These are phyloP conservation scores for Xylariaceae sp. DNA, from an alignment of 2,329 filamentous ascomycete genomes.

Conservation along the genomic window DNA sequence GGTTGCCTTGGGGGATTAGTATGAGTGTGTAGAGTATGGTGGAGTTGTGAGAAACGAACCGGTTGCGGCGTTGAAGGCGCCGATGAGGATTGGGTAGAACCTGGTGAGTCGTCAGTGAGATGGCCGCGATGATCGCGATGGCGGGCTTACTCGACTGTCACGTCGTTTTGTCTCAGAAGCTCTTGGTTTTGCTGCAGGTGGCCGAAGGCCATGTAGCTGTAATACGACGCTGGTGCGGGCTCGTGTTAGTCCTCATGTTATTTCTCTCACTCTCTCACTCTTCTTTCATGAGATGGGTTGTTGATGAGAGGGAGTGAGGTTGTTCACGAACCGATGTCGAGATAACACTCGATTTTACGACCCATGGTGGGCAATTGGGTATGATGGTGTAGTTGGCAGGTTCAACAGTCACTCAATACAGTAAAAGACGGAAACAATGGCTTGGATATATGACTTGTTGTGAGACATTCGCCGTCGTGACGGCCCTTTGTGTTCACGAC, in stretches of 20 bases:
- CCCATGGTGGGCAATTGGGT: constrained; percentile 42
- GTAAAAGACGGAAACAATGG: not conserved
- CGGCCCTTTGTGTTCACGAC: too few relatives aligned
- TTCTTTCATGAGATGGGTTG: too few relatives aligned
- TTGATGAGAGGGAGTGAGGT: too few relatives aligned
- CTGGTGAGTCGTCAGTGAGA: constrained; percentile 35
- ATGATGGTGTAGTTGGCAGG: not conserved
- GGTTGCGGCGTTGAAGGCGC: constrained; percentile 56
- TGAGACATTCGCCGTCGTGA: not conserved
- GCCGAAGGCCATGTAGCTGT: constrained; percentile 51
- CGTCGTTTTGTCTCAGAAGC: constrained; percentile 50
- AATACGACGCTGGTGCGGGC: constrained; percentile 54
- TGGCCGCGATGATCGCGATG: not conserved
- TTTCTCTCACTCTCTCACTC: not conserved
- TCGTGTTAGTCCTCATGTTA: constrained; percentile 2
- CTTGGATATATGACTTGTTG: not conserved
- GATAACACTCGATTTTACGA: constrained; percentile 58
- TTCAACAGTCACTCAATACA: not conserved
- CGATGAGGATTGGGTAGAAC: constrained; percentile 67
- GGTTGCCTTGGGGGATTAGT: constrained; percentile 51
- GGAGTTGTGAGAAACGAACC: constrained; percentile 37
- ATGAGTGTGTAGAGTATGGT: not conserved
- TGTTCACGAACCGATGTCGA: constrained; percentile 55
- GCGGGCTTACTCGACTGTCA: constrained; percentile 59
- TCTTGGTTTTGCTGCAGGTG: constrained; percentile 54